Evolutionary conservation across 1,139 yeast species (phyloP).

Genomic region (Candida labiduridarum): DNA sequence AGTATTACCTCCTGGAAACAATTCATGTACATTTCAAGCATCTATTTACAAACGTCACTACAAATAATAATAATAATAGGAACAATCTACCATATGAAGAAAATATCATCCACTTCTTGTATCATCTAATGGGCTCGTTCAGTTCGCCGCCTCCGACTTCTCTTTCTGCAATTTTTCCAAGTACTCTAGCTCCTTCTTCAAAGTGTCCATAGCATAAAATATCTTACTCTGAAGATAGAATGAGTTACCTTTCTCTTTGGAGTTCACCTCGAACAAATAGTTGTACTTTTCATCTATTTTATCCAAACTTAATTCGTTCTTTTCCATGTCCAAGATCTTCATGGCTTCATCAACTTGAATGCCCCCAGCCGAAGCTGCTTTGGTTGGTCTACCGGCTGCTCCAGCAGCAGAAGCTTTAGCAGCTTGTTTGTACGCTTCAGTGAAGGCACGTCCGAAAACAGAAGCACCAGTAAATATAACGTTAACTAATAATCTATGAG

Average conservation of each 20-base stretch:
- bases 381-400: constrained; percentile 53
- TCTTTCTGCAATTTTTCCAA: constrained; percentile 37
- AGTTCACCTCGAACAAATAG: constrained; percentile 83
- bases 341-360: constrained; percentile 87
- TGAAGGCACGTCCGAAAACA: constrained; percentile 93
- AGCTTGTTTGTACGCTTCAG: constrained; percentile 97
- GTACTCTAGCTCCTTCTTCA: constrained; percentile 49
- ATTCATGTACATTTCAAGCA: neutral
- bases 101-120: neutral
- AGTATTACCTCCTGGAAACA: neutral
- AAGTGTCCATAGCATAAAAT: constrained; percentile 62
- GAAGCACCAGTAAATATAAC: constrained; percentile 93
- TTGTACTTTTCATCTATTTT: constrained; percentile 75
- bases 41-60: constrained; percentile 3
- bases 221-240: constrained; percentile 92
- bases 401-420: constrained; percentile 76
- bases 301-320: constrained; percentile 54
- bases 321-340: constrained; percentile 82
- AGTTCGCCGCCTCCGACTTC: constrained; percentile 17
- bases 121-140: neutral
- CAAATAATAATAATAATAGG: neutral
- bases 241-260: constrained; percentile 92
- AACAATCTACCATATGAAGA: neutral
- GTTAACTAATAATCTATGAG: constrained; percentile 87
- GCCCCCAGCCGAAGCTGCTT: constrained; percentile 64